Conservation (phyloP, 2,329 filamentous ascomycete genomes). For the Xylaria sp. region DNA sequence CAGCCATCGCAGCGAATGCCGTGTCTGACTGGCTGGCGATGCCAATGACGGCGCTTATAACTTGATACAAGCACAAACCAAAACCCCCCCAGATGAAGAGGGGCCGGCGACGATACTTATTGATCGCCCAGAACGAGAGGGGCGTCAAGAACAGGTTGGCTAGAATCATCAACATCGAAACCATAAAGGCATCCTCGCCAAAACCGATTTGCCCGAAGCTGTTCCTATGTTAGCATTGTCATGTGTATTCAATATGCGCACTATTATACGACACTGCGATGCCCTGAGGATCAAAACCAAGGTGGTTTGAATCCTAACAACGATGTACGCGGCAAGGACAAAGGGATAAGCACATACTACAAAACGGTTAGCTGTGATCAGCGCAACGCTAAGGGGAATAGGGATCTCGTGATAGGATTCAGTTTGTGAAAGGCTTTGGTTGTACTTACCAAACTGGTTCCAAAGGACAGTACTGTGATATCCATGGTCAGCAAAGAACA, state of each 20-base stretch:
- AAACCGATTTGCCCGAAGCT: constrained; percentile 68
- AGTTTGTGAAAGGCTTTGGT: not conserved
- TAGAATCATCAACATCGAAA: constrained; percentile 77
- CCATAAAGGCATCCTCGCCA: constrained; percentile 73
- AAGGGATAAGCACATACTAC: constrained; percentile 8
- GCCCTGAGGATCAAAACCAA: not conserved
- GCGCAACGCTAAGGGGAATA: no score
- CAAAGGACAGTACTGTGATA: constrained; percentile 48
- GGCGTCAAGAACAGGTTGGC: constrained; percentile 85
- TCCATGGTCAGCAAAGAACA: not conserved
- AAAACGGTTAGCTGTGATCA: constrained; percentile 3
- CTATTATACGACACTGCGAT: not conserved
- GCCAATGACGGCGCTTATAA: constrained; percentile 75
- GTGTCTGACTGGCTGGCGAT: constrained; percentile 41
- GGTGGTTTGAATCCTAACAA: not conserved
- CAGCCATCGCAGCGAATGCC: constrained; percentile 66
- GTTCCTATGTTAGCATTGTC: constrained; percentile 2
- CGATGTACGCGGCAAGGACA: not conserved
- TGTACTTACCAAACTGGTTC: constrained; percentile 58
- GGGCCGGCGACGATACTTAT: constrained; percentile 72
- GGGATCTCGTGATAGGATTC: no score
- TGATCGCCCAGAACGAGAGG: constrained; percentile 80
- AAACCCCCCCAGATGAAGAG: constrained; percentile 73
- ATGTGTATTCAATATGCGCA: not conserved
- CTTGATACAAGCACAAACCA: constrained; percentile 82